Percentiles rank a stretch among this genome's conserved stretches.
Conservation (phyloP, 306 rosid species). For the Cucumis cinereus region DNA sequence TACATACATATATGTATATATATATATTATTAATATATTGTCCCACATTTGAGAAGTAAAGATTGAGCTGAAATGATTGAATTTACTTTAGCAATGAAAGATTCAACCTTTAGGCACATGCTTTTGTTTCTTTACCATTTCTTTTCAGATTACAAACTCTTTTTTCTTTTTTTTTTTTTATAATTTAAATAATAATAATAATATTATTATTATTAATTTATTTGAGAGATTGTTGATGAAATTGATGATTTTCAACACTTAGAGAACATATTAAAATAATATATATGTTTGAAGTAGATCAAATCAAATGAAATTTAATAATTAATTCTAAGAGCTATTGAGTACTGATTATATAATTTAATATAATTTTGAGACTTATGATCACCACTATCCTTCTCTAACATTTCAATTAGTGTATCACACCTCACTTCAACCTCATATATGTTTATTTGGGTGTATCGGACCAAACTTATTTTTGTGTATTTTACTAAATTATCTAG, state of each 20-base stretch:
- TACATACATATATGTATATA: too few relatives aligned
- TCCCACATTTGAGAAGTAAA: too few relatives aligned
- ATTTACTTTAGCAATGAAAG: too few relatives aligned
- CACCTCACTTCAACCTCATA: background rate
- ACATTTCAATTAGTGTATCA: background rate
- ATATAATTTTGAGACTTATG: background rate
- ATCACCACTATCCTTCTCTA: background rate
- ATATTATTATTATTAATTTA: too few relatives aligned
- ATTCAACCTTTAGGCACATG: background rate
- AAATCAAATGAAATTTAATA: background rate
- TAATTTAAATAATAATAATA: too few relatives aligned
- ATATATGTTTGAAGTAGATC: background rate
- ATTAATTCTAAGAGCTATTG: background rate
- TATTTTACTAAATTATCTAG: too few relatives aligned
- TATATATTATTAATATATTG: too few relatives aligned
- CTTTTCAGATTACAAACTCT: background rate
- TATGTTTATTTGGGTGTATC: too few relatives aligned
- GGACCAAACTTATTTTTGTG: too few relatives aligned
- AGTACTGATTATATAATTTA: background rate
- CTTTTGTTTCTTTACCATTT: background rate
- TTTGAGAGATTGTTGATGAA: background rate
- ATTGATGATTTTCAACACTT: background rate
- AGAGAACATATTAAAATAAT: background rate
- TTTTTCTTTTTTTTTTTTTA: background rate
- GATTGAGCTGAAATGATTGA: background rate